Base-by-base conservation (phyloP, 192 early-diverging fungal species). In the Backusella psychrophila region DNA sequence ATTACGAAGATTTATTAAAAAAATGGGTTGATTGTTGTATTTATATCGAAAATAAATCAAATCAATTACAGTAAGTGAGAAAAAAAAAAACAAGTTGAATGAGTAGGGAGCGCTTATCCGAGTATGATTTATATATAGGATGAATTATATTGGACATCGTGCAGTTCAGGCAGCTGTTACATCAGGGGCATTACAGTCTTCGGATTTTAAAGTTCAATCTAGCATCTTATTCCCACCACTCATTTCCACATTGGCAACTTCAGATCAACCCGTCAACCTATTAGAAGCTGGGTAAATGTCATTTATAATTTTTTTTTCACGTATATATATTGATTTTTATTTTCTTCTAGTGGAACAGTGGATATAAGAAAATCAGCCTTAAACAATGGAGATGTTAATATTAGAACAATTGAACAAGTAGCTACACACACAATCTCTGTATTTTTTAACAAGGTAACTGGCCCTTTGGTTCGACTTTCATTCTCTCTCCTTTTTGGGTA, bases 81-180 rank as follows among this genome's bases (percentile, higher is more conserved):
- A 44, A 49, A 49, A 6, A 49, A 49, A 49, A 49, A 19, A n/a
- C n/a, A n/a, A 49, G 42, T 17, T 56, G 21, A 3, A 56, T 23
- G 11, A 1, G n/a, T 12, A 56, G 3, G 19, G 19, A 4, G 17
- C 21, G n/a, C 6, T 53, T 53, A 53, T 53, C 0, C 14, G 15
- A 44, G 42, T 44, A 17, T 19, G 42, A 2, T 14, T 17, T 44
- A 29, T 59, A 11, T 59, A 59, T 63, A 84, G 67, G 46, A 71
- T 75, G 68, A 56, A 78, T 5, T 87, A 86, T 39, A 85, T 90
- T 46, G 93, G 93, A 6, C 82, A 92, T 69, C 82, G 89, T 44
- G 91, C 87, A 41, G 67, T 91, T 56, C 91, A 92, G 74, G 90
- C 85, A 15, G 81, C 87, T 12, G 85, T 88, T 6, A 88, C 88